Percentiles rank a stretch among this genome's conserved stretches.
Evolutionary conservation across 192 early-diverging fungal species (phyloP).

Genomic region (Linnemannia exigua): DNA sequence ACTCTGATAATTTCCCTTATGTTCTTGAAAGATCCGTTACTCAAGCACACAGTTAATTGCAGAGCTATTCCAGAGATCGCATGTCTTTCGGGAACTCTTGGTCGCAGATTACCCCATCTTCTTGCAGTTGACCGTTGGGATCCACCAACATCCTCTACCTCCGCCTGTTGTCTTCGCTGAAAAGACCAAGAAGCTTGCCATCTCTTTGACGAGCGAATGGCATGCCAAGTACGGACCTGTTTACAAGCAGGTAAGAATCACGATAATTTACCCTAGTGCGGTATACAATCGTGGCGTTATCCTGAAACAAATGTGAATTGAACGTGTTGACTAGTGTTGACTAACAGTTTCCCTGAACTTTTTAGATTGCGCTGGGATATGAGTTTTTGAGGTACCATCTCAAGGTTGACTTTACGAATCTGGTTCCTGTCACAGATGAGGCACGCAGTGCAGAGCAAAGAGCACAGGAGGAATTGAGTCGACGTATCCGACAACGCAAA

Average conservation of each 20-base stretch:
- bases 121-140: conserved; percentile 68
- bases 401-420: conserved; percentile 49
- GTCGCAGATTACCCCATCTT: conserved; percentile 66
- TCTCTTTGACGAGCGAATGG: conserved; percentile 70
- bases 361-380: conserved; percentile 65
- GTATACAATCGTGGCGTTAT: background rate
- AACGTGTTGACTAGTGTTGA: background rate
- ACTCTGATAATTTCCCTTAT: too few species aligned
- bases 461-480: conserved; percentile 49
- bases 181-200: conserved; percentile 62
- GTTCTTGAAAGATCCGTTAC: conserved; percentile 64
- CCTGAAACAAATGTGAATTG: background rate
- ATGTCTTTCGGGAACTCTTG: conserved; percentile 70
- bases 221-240: conserved; percentile 65
- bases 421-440: conserved; percentile 48
- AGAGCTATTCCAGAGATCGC: conserved; percentile 75
- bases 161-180: conserved; percentile 64
- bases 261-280: background rate
- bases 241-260: conserved; percentile 60
- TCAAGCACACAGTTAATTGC: conserved; percentile 70
- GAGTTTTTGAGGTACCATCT: conserved; percentile 66
- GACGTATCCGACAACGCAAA: conserved; percentile 45
- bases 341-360: background rate
- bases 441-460: conserved; percentile 44
- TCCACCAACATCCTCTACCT: conserved; percentile 66